Percentiles rank a stretch among this genome's conserved stretches.
These are phyloP conservation scores for Acanthamoeba castellanii DNA, from an alignment of 208 protist genomes.

Conservation along the genomic window DNA sequence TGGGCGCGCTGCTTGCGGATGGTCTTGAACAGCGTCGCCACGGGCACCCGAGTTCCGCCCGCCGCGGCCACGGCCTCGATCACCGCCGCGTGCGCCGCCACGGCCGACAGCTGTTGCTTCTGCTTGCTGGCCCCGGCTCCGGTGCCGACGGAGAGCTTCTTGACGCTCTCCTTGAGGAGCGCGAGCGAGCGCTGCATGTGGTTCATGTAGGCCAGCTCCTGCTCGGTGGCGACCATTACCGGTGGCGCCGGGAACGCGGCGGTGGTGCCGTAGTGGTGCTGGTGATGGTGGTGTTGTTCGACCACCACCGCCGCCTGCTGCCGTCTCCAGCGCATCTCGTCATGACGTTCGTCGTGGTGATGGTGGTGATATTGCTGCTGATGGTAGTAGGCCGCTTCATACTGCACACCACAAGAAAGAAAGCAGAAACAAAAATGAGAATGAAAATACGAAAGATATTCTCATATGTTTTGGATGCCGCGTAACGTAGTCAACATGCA, in stretches of 20 bases:
- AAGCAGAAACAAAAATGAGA: background rate
- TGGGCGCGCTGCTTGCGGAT: slow-evolving; percentile 35
- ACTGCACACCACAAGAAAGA: background rate
- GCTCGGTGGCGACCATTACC: background rate
- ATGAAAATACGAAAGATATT: background rate
- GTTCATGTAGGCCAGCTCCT: slow-evolving; percentile 3
- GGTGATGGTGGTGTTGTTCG: background rate
- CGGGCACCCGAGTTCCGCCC: background rate
- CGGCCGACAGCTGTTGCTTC: background rate
- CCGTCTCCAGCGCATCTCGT: background rate
- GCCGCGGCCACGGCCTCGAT: slow-evolving; percentile 11
- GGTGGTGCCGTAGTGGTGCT: background rate
- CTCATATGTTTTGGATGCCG: no score
- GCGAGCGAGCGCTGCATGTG: slow-evolving; percentile 21
- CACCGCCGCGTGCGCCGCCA: background rate
- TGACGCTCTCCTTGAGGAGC: background rate
- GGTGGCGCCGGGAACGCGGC: background rate
- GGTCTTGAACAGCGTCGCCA: slow-evolving; percentile 43
- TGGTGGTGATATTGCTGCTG: background rate
- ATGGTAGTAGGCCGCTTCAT: background rate
- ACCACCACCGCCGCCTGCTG: background rate
- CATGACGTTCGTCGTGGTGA: background rate
- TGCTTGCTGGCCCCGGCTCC: background rate
- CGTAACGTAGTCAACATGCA: no score
- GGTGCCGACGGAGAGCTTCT: background rate